Evolutionary conservation across 2,329 filamentous ascomycete genomes (phyloP), one percentile per base, ranked within the genome.

Genomic region (Dothistroma pini): DNA sequence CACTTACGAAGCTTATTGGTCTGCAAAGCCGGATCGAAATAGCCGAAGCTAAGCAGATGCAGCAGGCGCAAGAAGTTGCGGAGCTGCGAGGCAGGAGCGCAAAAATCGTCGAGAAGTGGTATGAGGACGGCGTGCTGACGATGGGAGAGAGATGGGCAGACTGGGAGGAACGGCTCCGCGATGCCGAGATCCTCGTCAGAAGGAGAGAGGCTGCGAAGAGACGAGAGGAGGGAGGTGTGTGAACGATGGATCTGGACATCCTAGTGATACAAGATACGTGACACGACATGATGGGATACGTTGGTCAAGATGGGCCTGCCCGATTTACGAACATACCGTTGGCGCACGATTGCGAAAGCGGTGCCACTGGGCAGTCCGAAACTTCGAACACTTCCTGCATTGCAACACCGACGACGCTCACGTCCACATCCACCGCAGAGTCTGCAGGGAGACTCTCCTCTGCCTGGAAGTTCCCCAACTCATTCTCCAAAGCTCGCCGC

Each of bases 141-240:
- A 85, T 85, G 67, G 88, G 88, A 0, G 84, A 86, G 67, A 83
- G 84, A 60, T 87, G 91, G 78, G 88, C 88, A 22, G 85, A 88
- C 56, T 86, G 88, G 71, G 89, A 96, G 75, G 81, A 84, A 35
- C 80, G 89, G 54, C 75, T 93, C 12, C 83, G 84, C 74, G 79
- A 81, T 62, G 83, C 86, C 8, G 90, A 95, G 76, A 82, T 84
- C 58, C 79, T 80, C 9, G 79, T 93, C 2, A 81, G 85, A 71
- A 83, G 89, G 69, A 79, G 80, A 55, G 89, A 92, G 71, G 79
- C 78, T 64, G 76, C 75, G 75, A 82, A 79, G 68, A 82, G 79
- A 68, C 79, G 79, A 64, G 83, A 84, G 63, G 81, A 80, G 62
- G 81, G 79, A 59, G 77, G 64, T 50, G 60, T 66, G 38, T 71